These are phyloP conservation scores for Candida maris DNA, from an alignment of 805 yeast species.

Conservation along the genomic window DNA sequence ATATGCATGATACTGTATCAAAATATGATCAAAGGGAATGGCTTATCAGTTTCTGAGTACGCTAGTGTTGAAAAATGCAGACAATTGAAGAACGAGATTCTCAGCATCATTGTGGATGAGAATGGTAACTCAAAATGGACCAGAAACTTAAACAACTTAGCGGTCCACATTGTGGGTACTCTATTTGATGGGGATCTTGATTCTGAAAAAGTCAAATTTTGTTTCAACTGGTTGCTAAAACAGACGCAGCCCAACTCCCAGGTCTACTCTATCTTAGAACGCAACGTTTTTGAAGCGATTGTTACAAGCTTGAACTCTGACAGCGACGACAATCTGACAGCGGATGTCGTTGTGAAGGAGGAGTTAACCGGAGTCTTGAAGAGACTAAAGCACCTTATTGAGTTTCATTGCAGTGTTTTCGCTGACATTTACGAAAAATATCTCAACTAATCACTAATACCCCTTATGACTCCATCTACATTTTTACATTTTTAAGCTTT, in stretches of 20 bases:
- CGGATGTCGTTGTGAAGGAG: constrained; percentile 33
- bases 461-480: background rate
- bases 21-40: constrained; percentile 49
- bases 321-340: constrained; percentile 13
- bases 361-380: constrained; percentile 58
- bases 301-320: constrained; percentile 18
- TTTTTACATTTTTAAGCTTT: background rate
- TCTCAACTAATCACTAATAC: constrained; percentile 6
- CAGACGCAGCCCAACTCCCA: constrained; percentile 82
- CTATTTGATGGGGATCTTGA: constrained; percentile 24
- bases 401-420: constrained; percentile 82
- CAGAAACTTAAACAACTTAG: constrained; percentile 66
- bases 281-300: constrained; percentile 51
- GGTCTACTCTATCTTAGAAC: constrained; percentile 73
- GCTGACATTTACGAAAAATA: constrained; percentile 53
- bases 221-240: constrained; percentile 74
- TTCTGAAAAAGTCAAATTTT: constrained; percentile 51
- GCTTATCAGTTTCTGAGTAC: constrained; percentile 30
- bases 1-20: constrained; percentile 70
- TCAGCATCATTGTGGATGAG: constrained; percentile 78
- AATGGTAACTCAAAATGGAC: constrained; percentile 92
- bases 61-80: constrained; percentile 37
- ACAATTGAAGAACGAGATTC: constrained; percentile 62
- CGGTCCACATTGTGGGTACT: constrained; percentile 59
- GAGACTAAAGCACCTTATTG: constrained; percentile 61